Evolutionary conservation across 345 rosid species (phyloP).

Genomic region (Citrus reticulata): DNA sequence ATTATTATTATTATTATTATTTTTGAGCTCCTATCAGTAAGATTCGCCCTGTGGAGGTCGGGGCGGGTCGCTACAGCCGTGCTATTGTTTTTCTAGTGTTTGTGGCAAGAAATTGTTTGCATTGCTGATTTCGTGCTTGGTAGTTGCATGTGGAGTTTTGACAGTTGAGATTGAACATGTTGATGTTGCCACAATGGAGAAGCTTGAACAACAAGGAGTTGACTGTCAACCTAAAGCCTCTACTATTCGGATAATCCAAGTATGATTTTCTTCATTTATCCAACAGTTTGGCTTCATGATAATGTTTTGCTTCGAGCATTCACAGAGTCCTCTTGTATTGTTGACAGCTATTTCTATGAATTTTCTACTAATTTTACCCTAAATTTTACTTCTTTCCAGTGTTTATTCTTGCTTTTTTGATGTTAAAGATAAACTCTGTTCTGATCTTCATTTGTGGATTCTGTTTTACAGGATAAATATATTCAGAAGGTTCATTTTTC

Average conservation of each 20-base stretch:
- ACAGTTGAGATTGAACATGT: constrained; percentile 96
- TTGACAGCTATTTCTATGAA: background rate
- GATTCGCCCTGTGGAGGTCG: too few species aligned
- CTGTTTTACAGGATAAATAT: constrained; percentile 79
- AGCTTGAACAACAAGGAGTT: constrained; percentile 87
- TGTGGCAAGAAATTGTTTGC: constrained; percentile 9
- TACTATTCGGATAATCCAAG: constrained; percentile 92
- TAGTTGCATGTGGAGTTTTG: constrained; percentile 79
- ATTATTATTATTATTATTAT: too few species aligned
- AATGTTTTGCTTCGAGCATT: background rate
- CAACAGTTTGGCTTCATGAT: background rate
- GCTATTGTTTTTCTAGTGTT: background rate
- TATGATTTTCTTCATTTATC: constrained; percentile 14
- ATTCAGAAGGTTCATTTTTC: constrained; percentile 90
- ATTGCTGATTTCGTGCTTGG: constrained; percentile 23
- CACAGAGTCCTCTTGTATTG: background rate
- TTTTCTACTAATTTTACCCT: background rate
- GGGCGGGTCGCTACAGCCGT: too few species aligned
- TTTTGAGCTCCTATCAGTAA: too few species aligned
- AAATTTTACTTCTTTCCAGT: background rate
- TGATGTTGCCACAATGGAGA: constrained; percentile 78
- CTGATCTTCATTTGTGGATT: constrained; percentile 3
- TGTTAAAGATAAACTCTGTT: background rate
- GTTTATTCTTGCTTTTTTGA: background rate
- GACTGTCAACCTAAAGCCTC: constrained; percentile 97